phyloP scores from a whole-genome alignment of 495 filamentous ascomycete species.

The Penicillium cosmopolitanum region DNA sequence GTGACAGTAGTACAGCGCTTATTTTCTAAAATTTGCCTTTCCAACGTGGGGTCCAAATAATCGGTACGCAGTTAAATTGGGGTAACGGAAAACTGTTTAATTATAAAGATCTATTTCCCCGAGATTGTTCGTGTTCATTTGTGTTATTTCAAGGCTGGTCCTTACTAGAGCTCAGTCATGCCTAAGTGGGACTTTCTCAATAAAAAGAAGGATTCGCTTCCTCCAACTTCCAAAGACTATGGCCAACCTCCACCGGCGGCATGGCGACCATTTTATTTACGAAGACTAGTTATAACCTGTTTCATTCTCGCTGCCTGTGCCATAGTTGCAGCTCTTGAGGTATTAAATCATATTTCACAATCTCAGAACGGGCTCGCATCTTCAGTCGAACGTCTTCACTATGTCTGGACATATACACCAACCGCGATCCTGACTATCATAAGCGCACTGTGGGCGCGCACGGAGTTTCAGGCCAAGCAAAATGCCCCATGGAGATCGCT shows the following conservation, averaged over 20 bases:
- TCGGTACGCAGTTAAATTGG: background rate
- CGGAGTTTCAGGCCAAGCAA: constrained; percentile 31
- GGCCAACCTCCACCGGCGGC: background rate
- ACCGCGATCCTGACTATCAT: constrained; percentile 33
- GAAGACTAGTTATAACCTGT: background rate
- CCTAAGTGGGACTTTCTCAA: background rate
- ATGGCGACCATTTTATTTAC: constrained; percentile 16
- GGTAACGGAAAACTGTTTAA: background rate
- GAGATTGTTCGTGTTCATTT: background rate
- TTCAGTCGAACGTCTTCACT: constrained; percentile 22
- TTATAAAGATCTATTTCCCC: background rate
- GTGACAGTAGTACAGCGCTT: constrained; percentile 2
- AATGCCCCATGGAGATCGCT: constrained; percentile 24
- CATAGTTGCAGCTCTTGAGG: constrained; percentile 12
- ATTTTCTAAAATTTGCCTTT: background rate
- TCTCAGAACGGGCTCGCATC: constrained; percentile 20
- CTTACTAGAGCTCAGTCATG: background rate
- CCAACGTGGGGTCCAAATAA: background rate
- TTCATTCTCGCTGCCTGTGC: constrained; percentile 1
- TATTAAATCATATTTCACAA: constrained; percentile 18
- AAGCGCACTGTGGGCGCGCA: constrained; percentile 29
- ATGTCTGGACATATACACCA: constrained; percentile 38
- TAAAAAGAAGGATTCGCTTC: background rate
- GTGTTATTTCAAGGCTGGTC: background rate
- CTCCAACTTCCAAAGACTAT: background rate